Conservation (phyloP, 441 rosid species). For the Gossypium lobatum region DNA sequence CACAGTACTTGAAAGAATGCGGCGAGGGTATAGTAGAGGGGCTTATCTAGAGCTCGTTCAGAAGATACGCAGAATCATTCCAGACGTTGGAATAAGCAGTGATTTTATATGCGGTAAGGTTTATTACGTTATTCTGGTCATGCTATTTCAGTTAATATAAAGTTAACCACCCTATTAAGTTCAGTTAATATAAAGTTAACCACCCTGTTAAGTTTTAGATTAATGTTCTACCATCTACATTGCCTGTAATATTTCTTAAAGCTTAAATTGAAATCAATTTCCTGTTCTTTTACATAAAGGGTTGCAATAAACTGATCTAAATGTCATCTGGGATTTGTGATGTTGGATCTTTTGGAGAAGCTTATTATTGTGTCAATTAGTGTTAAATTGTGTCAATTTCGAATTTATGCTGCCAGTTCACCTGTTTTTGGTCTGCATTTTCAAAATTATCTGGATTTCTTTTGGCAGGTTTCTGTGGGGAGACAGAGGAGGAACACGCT, state of each 20-base stretch:
- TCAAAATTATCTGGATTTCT: background rate
- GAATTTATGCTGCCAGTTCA: background rate
- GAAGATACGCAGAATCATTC: conserved; percentile 62
- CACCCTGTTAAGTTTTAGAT: no score
- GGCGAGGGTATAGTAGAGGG: conserved; percentile 83
- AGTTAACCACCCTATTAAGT: no score
- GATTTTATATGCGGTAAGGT: conserved; percentile 77
- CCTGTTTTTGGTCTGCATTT: background rate
- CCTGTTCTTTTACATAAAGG: no score
- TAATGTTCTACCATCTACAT: no score
- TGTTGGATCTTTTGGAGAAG: no score
- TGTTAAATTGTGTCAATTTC: no score
- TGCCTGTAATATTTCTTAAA: no score
- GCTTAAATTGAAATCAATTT: no score
- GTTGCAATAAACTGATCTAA: no score
- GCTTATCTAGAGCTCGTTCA: conserved; percentile 84
- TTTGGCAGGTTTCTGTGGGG: conserved; percentile 79
- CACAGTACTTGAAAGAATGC: conserved; percentile 72
- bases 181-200: no score
- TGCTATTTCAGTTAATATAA: background rate
- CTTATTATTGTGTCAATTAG: background rate
- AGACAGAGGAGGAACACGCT: conserved; percentile 82
- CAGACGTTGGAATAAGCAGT: conserved; percentile 78
- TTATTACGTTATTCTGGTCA: conserved; percentile 4
- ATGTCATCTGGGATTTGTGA: no score